Evolutionary conservation across 257 asterid species (phyloP).

Genomic region (Solanum lycopersicoides): DNA sequence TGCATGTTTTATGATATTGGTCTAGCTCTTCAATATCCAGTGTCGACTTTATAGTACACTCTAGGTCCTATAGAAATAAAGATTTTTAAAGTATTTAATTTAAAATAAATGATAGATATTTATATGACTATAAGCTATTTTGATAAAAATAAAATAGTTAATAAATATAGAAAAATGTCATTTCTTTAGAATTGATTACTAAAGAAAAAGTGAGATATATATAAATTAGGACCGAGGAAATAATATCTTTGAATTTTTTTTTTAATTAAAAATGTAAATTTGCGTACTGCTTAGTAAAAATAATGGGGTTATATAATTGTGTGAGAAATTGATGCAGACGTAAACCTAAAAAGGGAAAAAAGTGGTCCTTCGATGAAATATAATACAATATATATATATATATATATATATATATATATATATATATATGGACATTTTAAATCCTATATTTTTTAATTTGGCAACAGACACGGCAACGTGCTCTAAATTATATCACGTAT

Average conservation of each 20-base stretch:
- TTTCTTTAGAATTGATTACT: too few relatives aligned
- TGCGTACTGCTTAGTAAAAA: background rate
- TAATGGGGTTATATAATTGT: background rate
- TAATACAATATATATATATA: background rate
- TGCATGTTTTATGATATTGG: background rate
- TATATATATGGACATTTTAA: background rate
- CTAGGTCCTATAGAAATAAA: too few relatives aligned
- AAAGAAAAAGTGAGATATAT: background rate
- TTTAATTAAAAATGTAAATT: too few relatives aligned
- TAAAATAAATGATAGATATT: too few relatives aligned
- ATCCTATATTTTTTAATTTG: background rate
- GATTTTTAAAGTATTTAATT: too few relatives aligned
- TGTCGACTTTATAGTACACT: too few relatives aligned
- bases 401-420: too few relatives aligned
- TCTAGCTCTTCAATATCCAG: background rate
- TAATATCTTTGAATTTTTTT: too few relatives aligned
- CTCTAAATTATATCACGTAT: background rate
- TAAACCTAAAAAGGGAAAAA: background rate
- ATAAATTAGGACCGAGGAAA: too few relatives aligned
- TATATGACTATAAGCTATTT: too few relatives aligned
- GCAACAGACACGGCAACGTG: background rate
- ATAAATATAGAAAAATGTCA: rapidly evolving
- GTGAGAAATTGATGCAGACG: background rate
- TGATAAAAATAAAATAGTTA: too few relatives aligned
- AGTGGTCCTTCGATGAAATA: background rate